Percentiles rank a stretch among this genome's conserved stretches.
Conservation (phyloP, 257 asterid species). For the Phtheirospermum japonicum region DNA sequence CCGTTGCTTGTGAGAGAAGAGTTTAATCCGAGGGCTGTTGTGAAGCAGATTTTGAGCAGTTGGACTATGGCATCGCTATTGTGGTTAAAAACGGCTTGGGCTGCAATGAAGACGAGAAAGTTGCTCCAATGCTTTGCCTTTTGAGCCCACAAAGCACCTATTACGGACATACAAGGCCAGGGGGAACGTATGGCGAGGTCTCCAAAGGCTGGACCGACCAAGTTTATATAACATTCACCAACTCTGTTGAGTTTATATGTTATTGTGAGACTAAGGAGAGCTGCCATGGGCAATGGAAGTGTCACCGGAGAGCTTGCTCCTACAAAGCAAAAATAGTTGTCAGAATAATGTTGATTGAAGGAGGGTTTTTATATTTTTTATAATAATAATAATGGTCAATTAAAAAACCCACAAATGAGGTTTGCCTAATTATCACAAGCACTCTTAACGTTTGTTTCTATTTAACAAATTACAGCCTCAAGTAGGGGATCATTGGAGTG, state of each 20-base stretch:
- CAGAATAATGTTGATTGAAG: constrained; percentile 13
- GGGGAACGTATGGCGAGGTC: constrained; percentile 84
- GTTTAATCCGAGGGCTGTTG: constrained; percentile 68
- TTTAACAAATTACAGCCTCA: no score
- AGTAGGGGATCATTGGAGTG: no score
- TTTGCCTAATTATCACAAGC: no score
- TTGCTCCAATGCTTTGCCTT: constrained; percentile 95
- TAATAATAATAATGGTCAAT: no score
- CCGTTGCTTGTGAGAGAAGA: constrained; percentile 54
- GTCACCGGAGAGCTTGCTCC: constrained; percentile 69
- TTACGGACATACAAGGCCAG: constrained; percentile 95
- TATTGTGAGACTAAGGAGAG: constrained; percentile 85
- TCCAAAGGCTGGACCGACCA: constrained; percentile 70
- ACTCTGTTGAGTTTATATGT: constrained; percentile 78
- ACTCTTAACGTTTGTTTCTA: no score
- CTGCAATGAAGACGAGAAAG: constrained; percentile 76
- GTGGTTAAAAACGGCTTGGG: constrained; percentile 85
- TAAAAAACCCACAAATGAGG: no score
- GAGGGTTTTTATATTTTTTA: background rate
- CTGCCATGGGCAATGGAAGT: constrained; percentile 88
- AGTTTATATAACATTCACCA: constrained; percentile 56
- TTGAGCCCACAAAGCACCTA: constrained; percentile 80
- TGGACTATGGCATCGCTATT: constrained; percentile 78
- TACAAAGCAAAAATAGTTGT: constrained; percentile 31
- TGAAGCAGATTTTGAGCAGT: constrained; percentile 82